Evolutionary conservation across 768 basidiomycete genomes (phyloP).

Genomic region (Russula sp.): DNA sequence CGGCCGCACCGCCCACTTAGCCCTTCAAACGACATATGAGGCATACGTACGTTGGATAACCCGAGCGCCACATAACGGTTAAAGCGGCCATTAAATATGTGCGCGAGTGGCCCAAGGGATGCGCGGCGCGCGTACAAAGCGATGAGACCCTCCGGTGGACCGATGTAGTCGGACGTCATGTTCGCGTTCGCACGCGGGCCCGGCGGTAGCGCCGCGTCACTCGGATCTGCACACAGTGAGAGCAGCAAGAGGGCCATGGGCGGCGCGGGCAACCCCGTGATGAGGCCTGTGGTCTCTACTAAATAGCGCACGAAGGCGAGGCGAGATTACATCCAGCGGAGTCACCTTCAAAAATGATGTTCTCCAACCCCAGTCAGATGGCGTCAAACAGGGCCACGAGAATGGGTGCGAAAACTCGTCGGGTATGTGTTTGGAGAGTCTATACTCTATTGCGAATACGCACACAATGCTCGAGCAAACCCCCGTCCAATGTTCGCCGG

Average conservation of each 20-base stretch:
- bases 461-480: constrained; percentile 28
- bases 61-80: constrained; percentile 11
- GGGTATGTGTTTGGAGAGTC: constrained; percentile 50
- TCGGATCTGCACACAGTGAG: constrained; percentile 22
- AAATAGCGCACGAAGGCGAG: constrained; percentile 64
- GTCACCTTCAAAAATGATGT: constrained; percentile 70
- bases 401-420: constrained; percentile 53
- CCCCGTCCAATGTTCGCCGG: constrained; percentile 43
- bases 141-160: constrained; percentile 11
- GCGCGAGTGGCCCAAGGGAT: constrained; percentile 22
- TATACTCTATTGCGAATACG: constrained; percentile 67
- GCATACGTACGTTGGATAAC: constrained; percentile 27
- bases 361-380: constrained; percentile 52
- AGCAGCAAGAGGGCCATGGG: constrained; percentile 17
- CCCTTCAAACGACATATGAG: constrained; percentile 33
- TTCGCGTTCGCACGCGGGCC: constrained; percentile 22
- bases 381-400: constrained; percentile 75
- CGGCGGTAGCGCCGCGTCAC: constrained; percentile 12
- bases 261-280: constrained; percentile 14
- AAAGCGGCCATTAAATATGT: constrained; percentile 8
- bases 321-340: constrained; percentile 77
- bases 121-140: constrained; percentile 19
- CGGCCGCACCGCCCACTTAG: too few relatives aligned
- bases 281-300: constrained; percentile 30
- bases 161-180: constrained; percentile 17